Evolutionary conservation across 257 asterid species (phyloP).

Genomic region (Nicotiana attenuata): DNA sequence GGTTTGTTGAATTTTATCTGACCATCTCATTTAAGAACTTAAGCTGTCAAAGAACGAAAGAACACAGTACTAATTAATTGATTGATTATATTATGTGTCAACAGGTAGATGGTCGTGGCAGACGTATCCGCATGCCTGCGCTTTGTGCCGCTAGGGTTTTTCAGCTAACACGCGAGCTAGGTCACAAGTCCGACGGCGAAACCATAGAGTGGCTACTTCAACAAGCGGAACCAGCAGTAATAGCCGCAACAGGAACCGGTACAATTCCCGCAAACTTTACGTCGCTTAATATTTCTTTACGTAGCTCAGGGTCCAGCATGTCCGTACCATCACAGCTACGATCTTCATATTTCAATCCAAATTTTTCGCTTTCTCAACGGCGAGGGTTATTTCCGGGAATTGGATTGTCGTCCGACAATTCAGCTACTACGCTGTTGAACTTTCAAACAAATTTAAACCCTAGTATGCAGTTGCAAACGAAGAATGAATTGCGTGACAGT

Average conservation of each 20-base stretch:
- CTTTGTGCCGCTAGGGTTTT: constrained; percentile 97
- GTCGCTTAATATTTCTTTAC: constrained; percentile 73
- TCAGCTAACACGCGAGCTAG: constrained; percentile 87
- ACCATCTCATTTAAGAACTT: not conserved
- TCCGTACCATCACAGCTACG: constrained; percentile 87
- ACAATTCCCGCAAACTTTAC: constrained; percentile 95
- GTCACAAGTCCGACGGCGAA: constrained; percentile 92
- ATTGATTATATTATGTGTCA: not conserved
- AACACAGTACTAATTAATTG: not conserved
- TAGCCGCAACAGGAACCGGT: constrained; percentile 96
- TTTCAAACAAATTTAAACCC: constrained; percentile 53
- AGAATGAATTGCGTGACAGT: constrained; percentile 53
- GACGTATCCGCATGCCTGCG: constrained; percentile 97
- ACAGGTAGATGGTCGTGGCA: constrained; percentile 78
- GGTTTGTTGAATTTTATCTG: not conserved
- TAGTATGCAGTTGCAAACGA: constrained; percentile 39
- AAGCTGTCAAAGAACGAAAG: not conserved
- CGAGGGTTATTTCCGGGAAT: constrained; percentile 52
- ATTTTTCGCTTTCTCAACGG: constrained; percentile 48
- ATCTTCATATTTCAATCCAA: constrained; percentile 64
- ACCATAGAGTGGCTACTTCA: constrained; percentile 90
- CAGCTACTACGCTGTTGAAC: constrained; percentile 54
- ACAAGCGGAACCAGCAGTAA: constrained; percentile 94
- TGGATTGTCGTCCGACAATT: constrained; percentile 52
- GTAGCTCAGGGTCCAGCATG: constrained; percentile 90